Evolutionary conservation across 2,329 filamentous ascomycete species (phyloP).

Genomic region (Mollisiaceae sp.): DNA sequence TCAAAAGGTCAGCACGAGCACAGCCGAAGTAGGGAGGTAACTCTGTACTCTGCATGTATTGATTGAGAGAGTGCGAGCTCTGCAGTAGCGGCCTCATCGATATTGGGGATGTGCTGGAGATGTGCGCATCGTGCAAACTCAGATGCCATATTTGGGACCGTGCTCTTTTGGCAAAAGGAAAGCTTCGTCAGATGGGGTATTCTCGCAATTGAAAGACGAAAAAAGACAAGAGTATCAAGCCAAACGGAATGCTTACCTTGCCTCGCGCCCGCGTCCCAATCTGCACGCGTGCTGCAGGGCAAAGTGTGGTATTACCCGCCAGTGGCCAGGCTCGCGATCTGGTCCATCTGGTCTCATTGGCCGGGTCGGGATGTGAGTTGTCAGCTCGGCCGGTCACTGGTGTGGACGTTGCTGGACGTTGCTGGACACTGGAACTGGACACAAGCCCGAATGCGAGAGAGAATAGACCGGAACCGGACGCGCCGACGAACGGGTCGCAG

Average conservation of each 20-base stretch:
- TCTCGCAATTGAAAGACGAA: too few species aligned
- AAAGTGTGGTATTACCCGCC: constrained; percentile 11
- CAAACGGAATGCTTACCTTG: background rate
- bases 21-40: background rate
- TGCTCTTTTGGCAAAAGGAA: too few species aligned
- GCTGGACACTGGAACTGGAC: too few species aligned
- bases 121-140: too few species aligned
- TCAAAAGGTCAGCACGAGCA: background rate
- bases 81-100: too few species aligned
- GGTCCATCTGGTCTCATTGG: background rate
- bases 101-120: too few species aligned
- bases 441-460: background rate
- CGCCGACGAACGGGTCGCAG: background rate
- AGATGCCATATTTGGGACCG: too few species aligned
- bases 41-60: too few species aligned
- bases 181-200: background rate
- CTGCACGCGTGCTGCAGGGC: background rate
- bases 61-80: too few species aligned
- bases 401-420: too few species aligned
- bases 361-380: background rate
- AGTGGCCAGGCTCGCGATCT: background rate
- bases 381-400: background rate
- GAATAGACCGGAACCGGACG: background rate
- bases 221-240: background rate
- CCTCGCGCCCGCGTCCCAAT: background rate